phyloP scores from a whole-genome alignment of 75 land plant species.

The Pseudotsuga menziesii region DNA sequence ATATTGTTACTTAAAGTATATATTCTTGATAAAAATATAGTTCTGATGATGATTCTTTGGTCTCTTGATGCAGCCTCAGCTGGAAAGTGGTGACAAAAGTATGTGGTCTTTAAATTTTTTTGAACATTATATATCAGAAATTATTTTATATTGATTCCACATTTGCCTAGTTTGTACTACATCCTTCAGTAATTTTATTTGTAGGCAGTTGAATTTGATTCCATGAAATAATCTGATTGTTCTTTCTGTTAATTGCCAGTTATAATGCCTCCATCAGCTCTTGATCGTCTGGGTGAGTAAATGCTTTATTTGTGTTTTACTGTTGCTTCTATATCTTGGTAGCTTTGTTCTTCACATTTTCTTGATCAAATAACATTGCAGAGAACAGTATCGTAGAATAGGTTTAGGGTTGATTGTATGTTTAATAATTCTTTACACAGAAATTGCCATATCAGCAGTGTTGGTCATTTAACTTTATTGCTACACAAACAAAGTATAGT shows the following conservation, averaged over 20 bases:
- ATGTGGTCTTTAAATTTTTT: slow-evolving; percentile 14
- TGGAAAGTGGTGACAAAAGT: slow-evolving; percentile 92
- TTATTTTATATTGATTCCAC: background rate
- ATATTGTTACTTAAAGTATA: background rate
- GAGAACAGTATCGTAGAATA: no score
- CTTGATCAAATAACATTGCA: background rate
- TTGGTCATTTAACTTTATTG: background rate
- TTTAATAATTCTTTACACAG: no score
- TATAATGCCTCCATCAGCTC: slow-evolving; percentile 95
- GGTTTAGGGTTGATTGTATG: no score
- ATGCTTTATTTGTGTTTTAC: background rate
- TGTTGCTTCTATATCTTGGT: background rate
- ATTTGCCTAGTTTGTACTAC: background rate
- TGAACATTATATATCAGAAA: background rate
- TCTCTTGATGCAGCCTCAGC: slow-evolving; percentile 61
- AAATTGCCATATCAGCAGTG: background rate
- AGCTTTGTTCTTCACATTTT: background rate
- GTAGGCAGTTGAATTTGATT: background rate
- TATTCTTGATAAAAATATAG: background rate
- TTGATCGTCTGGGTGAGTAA: slow-evolving; percentile 69
- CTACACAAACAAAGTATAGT: background rate
- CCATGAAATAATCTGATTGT: background rate
- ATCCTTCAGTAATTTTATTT: background rate
- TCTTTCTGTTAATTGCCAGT: slow-evolving; percentile 38
- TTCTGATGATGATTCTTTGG: slow-evolving; percentile 12